A percentile compares a stretch with the other conserved stretches of the same genome.
Evolutionary conservation across 495 filamentous ascomycete species (phyloP).

Genomic region (Neurospora sp.): DNA sequence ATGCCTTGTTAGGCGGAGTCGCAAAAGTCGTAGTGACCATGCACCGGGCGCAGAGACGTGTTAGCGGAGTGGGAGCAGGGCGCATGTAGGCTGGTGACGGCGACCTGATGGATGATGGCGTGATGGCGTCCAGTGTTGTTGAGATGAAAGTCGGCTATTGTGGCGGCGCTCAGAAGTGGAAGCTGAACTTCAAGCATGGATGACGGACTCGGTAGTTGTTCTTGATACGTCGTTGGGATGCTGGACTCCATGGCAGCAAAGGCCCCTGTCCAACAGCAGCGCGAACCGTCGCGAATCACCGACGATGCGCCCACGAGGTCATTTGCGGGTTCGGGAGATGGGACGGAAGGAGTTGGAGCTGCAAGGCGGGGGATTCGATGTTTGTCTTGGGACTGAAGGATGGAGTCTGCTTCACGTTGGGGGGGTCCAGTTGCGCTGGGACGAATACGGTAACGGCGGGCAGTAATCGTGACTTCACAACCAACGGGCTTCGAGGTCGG

Average conservation of each 20-base stretch:
- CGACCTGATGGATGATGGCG: not conserved
- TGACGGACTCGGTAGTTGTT: not conserved
- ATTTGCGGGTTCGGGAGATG: conserved; percentile 5
- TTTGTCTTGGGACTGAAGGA: not conserved
- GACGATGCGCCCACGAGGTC: conserved; percentile 1
- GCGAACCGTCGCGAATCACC: conserved; percentile 9
- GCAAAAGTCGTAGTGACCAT: conserved; percentile 10
- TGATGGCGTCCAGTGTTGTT: not conserved
- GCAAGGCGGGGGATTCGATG: not conserved
- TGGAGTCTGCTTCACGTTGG: not conserved
- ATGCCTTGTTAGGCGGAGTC: conserved; percentile 9
- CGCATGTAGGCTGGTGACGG: conserved; percentile 10
- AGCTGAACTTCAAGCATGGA: not conserved
- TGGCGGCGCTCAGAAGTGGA: not conserved
- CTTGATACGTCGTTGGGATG: conserved; percentile 8
- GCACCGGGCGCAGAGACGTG: conserved; percentile 7
- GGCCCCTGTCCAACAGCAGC: conserved; percentile 1
- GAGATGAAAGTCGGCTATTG: not conserved
- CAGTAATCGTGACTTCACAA: not conserved
- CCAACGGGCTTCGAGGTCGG: not conserved
- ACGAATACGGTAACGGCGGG: not conserved
- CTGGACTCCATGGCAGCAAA: conserved; percentile 23
- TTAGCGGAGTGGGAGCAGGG: conserved; percentile 2
- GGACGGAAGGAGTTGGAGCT: not conserved
- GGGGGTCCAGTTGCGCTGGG: not conserved